These are phyloP conservation scores for Sporothrix schenckii DNA, from an alignment of 2,329 filamentous ascomycete species.

Conservation along the genomic window DNA sequence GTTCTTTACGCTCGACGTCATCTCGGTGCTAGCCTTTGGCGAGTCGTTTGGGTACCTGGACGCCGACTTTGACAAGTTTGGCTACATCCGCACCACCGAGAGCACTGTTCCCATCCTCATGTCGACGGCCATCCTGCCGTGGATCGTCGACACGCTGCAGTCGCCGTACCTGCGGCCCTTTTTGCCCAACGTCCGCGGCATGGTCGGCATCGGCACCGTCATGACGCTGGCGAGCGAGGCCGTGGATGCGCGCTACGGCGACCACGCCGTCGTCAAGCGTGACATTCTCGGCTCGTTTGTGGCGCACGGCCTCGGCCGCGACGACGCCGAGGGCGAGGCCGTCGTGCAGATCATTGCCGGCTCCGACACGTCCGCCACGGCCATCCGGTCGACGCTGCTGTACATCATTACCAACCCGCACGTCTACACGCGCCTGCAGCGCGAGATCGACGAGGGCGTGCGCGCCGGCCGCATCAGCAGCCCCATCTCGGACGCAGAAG, in stretches of 20 bases:
- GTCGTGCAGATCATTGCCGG: conserved; percentile 46
- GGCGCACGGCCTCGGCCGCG: conserved; percentile 45
- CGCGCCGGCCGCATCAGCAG: conserved; percentile 40
- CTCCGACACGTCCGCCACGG: conserved; percentile 41
- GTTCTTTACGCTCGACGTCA: conserved; percentile 60
- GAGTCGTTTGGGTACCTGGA: conserved; percentile 52
- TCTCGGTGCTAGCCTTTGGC: conserved; percentile 56
- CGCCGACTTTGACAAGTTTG: conserved; percentile 51
- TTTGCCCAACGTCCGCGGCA: conserved; percentile 34
- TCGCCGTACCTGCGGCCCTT: conserved; percentile 45
- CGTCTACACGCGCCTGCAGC: conserved; percentile 37
- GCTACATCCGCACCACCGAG: conserved; percentile 46
- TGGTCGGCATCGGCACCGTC: conserved; percentile 35
- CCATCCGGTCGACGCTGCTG: conserved; percentile 39
- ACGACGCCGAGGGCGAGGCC: conserved; percentile 51
- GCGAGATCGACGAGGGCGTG: conserved; percentile 46
- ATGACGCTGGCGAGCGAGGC: conserved; percentile 37
- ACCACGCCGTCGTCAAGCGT: conserved; percentile 35
- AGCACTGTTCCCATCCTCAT: conserved; percentile 47
- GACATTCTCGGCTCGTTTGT: conserved; percentile 50
- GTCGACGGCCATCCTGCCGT: conserved; percentile 49
- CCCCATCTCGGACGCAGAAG: conserved; percentile 45
- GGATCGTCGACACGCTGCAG: conserved; percentile 47
- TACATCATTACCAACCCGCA: conserved; percentile 38
- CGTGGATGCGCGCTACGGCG: conserved; percentile 34